Percentiles rank a stretch among this genome's conserved stretches.
Evolutionary conservation across 345 rosid genomes (phyloP).

Genomic region (Litchi chinensis): DNA sequence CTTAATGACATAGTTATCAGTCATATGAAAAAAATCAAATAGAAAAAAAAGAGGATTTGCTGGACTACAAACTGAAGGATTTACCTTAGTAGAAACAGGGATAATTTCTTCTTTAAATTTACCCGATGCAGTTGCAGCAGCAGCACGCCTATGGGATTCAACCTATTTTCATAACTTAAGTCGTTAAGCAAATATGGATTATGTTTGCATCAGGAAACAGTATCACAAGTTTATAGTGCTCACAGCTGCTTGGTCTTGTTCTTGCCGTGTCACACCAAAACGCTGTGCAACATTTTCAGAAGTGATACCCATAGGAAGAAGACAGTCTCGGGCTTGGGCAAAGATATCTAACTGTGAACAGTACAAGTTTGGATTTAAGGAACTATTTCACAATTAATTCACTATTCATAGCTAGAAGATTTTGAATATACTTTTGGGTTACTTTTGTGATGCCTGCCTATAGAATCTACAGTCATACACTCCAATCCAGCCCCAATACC

Average conservation of each 20-base stretch:
- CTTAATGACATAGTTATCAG: slow-evolving; percentile 37
- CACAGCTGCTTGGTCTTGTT: slow-evolving; percentile 93
- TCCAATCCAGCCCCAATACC: slow-evolving; percentile 96
- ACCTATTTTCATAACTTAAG: slow-evolving; percentile 50
- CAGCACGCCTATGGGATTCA: slow-evolving; percentile 92
- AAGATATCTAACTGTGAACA: slow-evolving; percentile 56
- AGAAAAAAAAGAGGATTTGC: neutral
- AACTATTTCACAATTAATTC: slow-evolving; percentile 5
- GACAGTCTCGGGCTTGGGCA: slow-evolving; percentile 81
- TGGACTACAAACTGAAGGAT: neutral
- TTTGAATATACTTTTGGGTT: slow-evolving; percentile 67
- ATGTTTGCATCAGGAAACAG: slow-evolving; percentile 14
- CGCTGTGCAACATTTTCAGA: slow-evolving; percentile 94
- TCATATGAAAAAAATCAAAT: slow-evolving; percentile 7
- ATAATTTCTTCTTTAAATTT: slow-evolving; percentile 89
- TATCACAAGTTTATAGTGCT: slow-evolving; percentile 24
- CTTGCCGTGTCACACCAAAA: slow-evolving; percentile 76
- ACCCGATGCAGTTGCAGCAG: slow-evolving; percentile 83
- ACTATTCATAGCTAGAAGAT: neutral
- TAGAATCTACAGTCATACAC: slow-evolving; percentile 64
- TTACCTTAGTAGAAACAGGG: slow-evolving; percentile 85
- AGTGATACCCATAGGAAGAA: slow-evolving; percentile 96
- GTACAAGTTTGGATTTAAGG: slow-evolving; percentile 4
- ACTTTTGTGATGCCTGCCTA: slow-evolving; percentile 22
- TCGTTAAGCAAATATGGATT: slow-evolving; percentile 11